Base-by-base conservation (phyloP, 495 filamentous ascomycete species). In the Paragyromitra xinjiangensis region DNA sequence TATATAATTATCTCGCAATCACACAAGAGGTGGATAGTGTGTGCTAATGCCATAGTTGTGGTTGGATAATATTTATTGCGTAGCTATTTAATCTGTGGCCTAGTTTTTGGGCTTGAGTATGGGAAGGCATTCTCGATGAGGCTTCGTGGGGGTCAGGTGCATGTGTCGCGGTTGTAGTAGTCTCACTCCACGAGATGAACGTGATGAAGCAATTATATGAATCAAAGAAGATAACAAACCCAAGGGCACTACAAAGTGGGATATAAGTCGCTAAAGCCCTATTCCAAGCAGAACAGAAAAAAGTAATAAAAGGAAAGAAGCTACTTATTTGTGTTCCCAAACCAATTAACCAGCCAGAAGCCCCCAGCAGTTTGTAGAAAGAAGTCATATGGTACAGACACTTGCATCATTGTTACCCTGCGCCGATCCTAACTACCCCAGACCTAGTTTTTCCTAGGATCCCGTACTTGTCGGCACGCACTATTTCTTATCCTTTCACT, bases 361-460 rank as follows among this genome's bases (percentile, higher is more conserved):
- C 8, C 16, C 11, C 51, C 8, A 37, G 16, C 50, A 26, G 26
- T 56, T 22, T 40, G 37, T 26, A 71, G 55, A 69, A 64, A 75
- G 50, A 75, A 29, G 58, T 71, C 14, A 53, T 71, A 77, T 65
- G 19, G 22, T 77, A 77, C 62, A 64, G 42, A 66, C 69, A 66
- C 55, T 65, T 70, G 29, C 34, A 74, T 62, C 26, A 65, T 26
- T 53, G 50, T 66, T 29, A 66, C 70, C 69, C 69, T 72, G 42
- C 73, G 73, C 69, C 51, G 26, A 50, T 65, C 70, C 51, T 53
- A 59, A 39, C 58, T 39, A 40, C 39, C 45, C 37, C 37, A 14
- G n/a, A 34, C 45, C 61, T 62, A 16, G 42, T 44, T 72, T 12
- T 2, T 24, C 56, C n/a, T 50, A 16, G 9, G 6, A 68, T 51